A percentile compares a stretch with the other conserved stretches of the same genome.
phyloP scores from a whole-genome alignment of 2,329 filamentous ascomycete genomes.

The Clathrospora elynae region DNA sequence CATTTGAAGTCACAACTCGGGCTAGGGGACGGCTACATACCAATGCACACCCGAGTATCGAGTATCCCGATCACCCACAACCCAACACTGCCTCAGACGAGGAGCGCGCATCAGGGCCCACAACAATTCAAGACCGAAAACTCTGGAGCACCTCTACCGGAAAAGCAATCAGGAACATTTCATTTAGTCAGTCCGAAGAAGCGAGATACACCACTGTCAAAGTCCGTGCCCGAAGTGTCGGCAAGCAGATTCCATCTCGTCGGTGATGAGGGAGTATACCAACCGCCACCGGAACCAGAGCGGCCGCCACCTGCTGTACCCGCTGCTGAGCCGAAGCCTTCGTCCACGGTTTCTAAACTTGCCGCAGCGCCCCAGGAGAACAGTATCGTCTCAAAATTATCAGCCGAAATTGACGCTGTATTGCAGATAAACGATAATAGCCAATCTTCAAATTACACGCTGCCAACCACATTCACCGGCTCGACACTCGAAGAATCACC shows the following conservation, averaged over 20 bases:
- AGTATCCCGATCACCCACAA: conserved; percentile 1
- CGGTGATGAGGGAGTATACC: conserved; percentile 8
- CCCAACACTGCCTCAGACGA: conserved; percentile 1
- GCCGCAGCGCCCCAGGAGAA: conserved; percentile 8
- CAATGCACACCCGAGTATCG: neutral
- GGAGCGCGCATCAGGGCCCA: neutral
- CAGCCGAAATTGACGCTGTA: conserved; percentile 18
- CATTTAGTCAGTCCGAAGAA: conserved; percentile 3
- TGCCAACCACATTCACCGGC: too few relatives aligned
- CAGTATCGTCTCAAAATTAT: conserved; percentile 27
- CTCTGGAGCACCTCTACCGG: neutral
- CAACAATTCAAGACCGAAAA: too few relatives aligned
- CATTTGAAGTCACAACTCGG: too few relatives aligned
- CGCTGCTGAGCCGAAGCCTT: neutral
- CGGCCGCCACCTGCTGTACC: neutral
- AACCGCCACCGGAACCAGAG: neutral
- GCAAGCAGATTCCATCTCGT: conserved; percentile 6
- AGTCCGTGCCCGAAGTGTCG: conserved; percentile 1
- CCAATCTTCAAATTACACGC: too few relatives aligned
- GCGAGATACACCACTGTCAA: neutral
- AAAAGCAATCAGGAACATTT: neutral
- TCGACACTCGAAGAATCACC: too few relatives aligned
- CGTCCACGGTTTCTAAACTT: conserved; percentile 20
- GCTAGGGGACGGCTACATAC: too few relatives aligned
- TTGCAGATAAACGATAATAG: conserved; percentile 1